Evolutionary conservation across 805 yeast species (phyloP).

Genomic region (Starmera pachycereana): DNA sequence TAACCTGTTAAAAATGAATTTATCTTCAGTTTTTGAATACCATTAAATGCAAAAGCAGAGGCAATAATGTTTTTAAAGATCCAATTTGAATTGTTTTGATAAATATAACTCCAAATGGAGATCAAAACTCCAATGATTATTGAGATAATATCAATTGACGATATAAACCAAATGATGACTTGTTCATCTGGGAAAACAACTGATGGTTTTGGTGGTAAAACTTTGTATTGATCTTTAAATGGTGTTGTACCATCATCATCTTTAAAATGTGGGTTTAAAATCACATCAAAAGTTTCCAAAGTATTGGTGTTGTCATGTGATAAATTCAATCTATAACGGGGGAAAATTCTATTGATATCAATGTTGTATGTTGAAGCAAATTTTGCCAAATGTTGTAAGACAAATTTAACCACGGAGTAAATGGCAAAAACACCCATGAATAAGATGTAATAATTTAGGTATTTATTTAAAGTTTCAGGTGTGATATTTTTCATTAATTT

Average conservation of each 20-base stretch:
- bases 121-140: constrained; percentile 10
- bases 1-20: constrained; percentile 36
- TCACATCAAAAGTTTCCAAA: constrained; percentile 28
- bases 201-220: constrained; percentile 6
- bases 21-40: constrained; percentile 28
- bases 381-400: constrained; percentile 16
- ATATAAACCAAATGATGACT: constrained; percentile 7
- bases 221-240: constrained; percentile 1
- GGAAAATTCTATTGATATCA: constrained; percentile 19
- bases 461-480: constrained; percentile 19
- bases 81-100: constrained; percentile 31
- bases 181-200: constrained; percentile 3
- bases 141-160: constrained; percentile 21
- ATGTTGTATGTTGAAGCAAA: constrained; percentile 18
- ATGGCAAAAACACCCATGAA: constrained; percentile 25
- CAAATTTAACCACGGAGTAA: constrained; percentile 17
- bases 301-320: constrained; percentile 25
- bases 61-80: constrained; percentile 33
- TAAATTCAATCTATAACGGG: constrained; percentile 32
- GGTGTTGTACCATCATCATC: constrained; percentile 9
- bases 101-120: constrained; percentile 9
- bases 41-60: constrained; percentile 31
- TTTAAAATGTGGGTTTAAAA: constrained; percentile 19
- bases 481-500: constrained; percentile 24
- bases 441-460: constrained; percentile 26